Percentiles rank a stretch among this genome's conserved stretches.
These are phyloP conservation scores for Dendrobium officinale DNA, from an alignment of 106 monocot species.

Conservation along the genomic window DNA sequence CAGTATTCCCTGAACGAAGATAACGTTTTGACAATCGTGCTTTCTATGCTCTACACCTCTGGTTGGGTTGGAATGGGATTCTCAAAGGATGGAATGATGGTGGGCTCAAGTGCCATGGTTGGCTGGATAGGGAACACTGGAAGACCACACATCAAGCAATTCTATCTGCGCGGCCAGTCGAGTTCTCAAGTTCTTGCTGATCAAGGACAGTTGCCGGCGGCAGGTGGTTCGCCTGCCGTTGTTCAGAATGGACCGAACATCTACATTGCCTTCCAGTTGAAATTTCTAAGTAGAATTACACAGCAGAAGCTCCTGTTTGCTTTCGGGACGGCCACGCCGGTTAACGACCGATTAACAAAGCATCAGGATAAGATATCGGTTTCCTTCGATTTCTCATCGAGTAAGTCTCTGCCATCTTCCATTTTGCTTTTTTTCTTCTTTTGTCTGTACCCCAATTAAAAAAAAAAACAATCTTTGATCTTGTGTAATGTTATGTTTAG, in stretches of 20 bases:
- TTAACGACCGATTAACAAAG: conserved; percentile 34
- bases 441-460: not conserved
- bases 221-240: conserved; percentile 25
- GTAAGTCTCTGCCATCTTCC: conserved; percentile 15
- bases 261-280: conserved; percentile 70
- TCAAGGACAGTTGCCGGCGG: conserved; percentile 32
- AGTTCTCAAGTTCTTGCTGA: conserved; percentile 47
- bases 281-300: conserved; percentile 30
- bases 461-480: no score
- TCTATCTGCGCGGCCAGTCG: conserved; percentile 49
- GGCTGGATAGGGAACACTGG: conserved; percentile 79
- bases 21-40: conserved; percentile 52
- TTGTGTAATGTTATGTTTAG: no score
- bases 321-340: conserved; percentile 44
- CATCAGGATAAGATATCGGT: conserved; percentile 65
- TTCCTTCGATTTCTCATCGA: conserved; percentile 65
- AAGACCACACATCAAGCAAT: conserved; percentile 45
- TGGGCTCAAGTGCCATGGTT: conserved; percentile 84
- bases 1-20: conserved; percentile 54
- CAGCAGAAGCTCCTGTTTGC: conserved; percentile 57
- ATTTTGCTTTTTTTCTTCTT: not conserved
- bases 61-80: conserved; percentile 95
- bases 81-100: conserved; percentile 81
- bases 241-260: conserved; percentile 45
- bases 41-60: conserved; percentile 61